Base-by-base conservation (phyloP, 495 filamentous ascomycete species). In the Aspergillus homomorphus region DNA sequence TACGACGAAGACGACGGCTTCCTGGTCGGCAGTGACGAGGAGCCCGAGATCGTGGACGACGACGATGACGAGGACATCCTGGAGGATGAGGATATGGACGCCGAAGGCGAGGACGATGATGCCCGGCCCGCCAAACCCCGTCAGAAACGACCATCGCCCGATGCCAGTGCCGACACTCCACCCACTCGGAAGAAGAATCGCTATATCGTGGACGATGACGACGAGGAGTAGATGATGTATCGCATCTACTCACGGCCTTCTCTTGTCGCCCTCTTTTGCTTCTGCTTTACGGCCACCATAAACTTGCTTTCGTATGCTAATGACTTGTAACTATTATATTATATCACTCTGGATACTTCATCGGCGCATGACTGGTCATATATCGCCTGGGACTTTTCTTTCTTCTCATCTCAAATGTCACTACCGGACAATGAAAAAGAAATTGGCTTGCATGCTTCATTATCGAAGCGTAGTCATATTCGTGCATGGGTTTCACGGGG, bases 1-100 rank as follows among this genome's bases (percentile, higher is more conserved):
- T 97, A 92, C 64, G 88, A 91, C 60, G 83, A 87, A 66, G 87
- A 90, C 22, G 89, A 92, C 62, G 88, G 86, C 6, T 92, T 92
- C 70, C 73, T 92, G 55, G 89, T 89, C 10, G 82, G 81, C 38
- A 91, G 87, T 63, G 89, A 89, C 54, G 86, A 90, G 59, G 89
- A 89, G 41, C 73, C 84, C 9, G 85, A 84, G 60, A 76, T 80
- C 28, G 80, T 68, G 18, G 84, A 68, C 15, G 82, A 79, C 12
- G 85, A 80, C 23, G 86, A 87, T 5, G 86, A 87, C 3, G 86
- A 83, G 51, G 83, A 84, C 38, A 83, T 86, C 18, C 76, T 84
- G 26, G 82, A 84, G 19, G 83, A 84, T 38, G 82, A 85, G 1
- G 75, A 74, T 23, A 75, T 80, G 68, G 83, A 80, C 58, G 82